Evolutionary conservation across 208 protist species (phyloP).

Genomic region (Trypanosoma platydactyli): DNA sequence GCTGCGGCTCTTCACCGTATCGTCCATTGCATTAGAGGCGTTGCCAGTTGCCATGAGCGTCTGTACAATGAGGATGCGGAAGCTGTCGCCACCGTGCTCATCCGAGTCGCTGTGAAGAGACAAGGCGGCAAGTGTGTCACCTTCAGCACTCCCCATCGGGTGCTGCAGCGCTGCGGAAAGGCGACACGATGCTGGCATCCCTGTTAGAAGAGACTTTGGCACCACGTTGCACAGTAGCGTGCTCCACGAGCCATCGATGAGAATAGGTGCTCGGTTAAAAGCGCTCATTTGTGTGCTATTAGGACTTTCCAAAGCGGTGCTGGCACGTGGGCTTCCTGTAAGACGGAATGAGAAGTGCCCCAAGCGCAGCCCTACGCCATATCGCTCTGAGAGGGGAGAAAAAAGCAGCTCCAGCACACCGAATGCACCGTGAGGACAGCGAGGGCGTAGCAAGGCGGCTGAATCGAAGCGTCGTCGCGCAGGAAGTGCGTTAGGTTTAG

Average conservation of each 20-base stretch:
- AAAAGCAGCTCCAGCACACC: conserved; percentile 25
- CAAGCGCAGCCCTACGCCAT: conserved; percentile 13
- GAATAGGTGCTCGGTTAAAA: not conserved
- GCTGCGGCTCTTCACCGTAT: conserved; percentile 8
- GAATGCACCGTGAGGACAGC: conserved; percentile 1
- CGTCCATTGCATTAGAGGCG: conserved; percentile 8
- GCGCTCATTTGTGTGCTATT: conserved; percentile 1
- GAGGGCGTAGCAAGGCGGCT: not conserved
- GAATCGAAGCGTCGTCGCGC: conserved; percentile 7
- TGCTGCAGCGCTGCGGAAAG: conserved; percentile 19
- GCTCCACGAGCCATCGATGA: conserved; percentile 17
- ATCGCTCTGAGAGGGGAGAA: conserved; percentile 1
- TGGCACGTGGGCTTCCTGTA: not conserved
- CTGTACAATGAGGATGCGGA: conserved; percentile 21
- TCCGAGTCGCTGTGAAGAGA: conserved; percentile 6
- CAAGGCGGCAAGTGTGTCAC: conserved; percentile 18
- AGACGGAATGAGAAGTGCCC: conserved; percentile 25
- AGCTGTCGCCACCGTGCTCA: not conserved
- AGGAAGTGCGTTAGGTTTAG: not conserved
- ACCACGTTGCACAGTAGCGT: not conserved
- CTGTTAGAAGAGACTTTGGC: not conserved
- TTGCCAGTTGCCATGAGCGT: conserved; percentile 17
- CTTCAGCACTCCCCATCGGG: conserved; percentile 14
- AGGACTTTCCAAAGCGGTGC: not conserved
- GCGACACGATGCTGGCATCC: not conserved